Evolutionary conservation across 2,329 filamentous ascomycete species (phyloP), one percentile per base, ranked within the genome.

Genomic region (Trichoderma sp.): DNA sequence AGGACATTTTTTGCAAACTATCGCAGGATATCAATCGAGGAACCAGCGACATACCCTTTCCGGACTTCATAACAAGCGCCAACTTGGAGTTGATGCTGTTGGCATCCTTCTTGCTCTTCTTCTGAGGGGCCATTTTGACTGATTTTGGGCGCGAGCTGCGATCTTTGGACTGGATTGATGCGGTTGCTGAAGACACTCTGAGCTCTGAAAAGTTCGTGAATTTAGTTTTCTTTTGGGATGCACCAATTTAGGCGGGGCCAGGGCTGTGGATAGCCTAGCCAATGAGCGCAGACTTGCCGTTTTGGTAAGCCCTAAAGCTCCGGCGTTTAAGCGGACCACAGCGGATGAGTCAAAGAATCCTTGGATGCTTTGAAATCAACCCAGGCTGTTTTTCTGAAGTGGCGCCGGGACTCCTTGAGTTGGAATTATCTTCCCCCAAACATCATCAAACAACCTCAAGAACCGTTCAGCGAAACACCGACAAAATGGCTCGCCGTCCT

Each of bases 401-500:
- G 76, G 77, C 75, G 77, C 73, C 75, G 73, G 71, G 74, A 73
- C 74, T 78, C 76, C 72, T 75, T 76, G 23, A 74, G 74, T 74
- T 73, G 75, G 74, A 74, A 74, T 75, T 75, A 76, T 77, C 76
- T 78, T 78, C 76, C 76, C 75, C 78, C 77, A 76, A 79, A 79
- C 80, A 80, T 58, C 78, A 80, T 76, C 80, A 82, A 76, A 43
- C 39, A 73, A 53, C 71, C 74, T 75, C 79, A 77, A 79, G 74
- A 75, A 50, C 12, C 70, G 75, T 74, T 74, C 78, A 81, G 80
- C 76, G 80, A 79, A 89, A 86, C 8, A 87, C 88, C 86, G 90
- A 91, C 92, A 95, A 92, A 89, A 99, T 99, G 96, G 96, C 96
- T 84, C 94, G 96, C 87, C 94, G 96, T 93, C 96, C 96, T 84